These are phyloP conservation scores for Xylaria flabelliformis DNA, from an alignment of 495 filamentous ascomycete genomes.

Conservation along the genomic window DNA sequence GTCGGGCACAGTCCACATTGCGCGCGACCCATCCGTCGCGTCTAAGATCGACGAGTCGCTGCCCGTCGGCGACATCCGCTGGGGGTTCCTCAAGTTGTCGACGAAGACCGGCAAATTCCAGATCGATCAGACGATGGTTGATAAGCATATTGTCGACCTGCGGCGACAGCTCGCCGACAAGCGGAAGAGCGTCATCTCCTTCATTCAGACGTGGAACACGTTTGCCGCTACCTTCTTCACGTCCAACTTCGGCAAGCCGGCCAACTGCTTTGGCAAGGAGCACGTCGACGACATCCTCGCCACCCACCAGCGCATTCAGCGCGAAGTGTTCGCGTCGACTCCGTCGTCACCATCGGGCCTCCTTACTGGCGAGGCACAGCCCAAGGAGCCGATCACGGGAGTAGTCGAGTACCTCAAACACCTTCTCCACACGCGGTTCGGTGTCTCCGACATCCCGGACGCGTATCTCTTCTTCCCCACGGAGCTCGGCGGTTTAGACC, in stretches of 20 bases:
- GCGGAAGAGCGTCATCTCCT: constrained; percentile 63
- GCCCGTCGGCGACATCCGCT: constrained; percentile 66
- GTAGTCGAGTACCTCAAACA: constrained; percentile 65
- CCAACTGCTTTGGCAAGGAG: constrained; percentile 66
- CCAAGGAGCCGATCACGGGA: constrained; percentile 45
- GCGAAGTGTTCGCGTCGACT: constrained; percentile 52
- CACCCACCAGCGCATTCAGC: constrained; percentile 66
- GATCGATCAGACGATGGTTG: constrained; percentile 68
- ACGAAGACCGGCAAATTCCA: constrained; percentile 60
- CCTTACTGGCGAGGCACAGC: constrained; percentile 18
- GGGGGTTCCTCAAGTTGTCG: constrained; percentile 70
- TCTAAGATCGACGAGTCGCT: constrained; percentile 44
- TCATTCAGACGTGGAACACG: constrained; percentile 70
- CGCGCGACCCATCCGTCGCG: constrained; percentile 30
- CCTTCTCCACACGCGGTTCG: constrained; percentile 61
- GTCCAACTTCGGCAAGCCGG: constrained; percentile 69
- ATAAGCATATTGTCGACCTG: constrained; percentile 67
- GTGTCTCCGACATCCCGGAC: constrained; percentile 63
- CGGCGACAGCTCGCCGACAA: constrained; percentile 63
- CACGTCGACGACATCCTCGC: constrained; percentile 69
- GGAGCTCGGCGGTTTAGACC: constrained; percentile 63
- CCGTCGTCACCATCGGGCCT: constrained; percentile 27
- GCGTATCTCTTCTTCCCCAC: constrained; percentile 72
- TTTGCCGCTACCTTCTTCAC: constrained; percentile 70
- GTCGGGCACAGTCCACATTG: constrained; percentile 59